Percentiles rank a stretch among this genome's conserved stretches.
phyloP scores from a whole-genome alignment of 2,329 filamentous ascomycete species.

The Xylariaceae sp. region DNA sequence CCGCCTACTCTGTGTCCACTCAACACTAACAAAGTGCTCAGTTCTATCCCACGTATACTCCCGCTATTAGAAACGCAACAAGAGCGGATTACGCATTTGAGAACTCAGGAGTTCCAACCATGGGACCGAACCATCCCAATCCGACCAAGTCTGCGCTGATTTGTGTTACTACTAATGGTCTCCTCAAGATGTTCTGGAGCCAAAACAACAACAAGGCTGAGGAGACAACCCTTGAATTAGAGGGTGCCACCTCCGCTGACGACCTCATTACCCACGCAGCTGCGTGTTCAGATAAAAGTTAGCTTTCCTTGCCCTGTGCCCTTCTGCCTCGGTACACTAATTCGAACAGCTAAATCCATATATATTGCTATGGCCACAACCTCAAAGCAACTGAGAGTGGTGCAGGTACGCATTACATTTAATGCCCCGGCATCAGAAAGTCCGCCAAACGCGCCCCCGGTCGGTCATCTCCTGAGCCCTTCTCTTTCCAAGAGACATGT shows the following conservation, averaged over 20 bases:
- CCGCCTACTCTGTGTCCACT: background rate
- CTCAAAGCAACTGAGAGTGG: slow-evolving; percentile 68
- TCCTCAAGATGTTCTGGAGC: slow-evolving; percentile 72
- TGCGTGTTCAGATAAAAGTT: slow-evolving; percentile 70
- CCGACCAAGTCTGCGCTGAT: slow-evolving; percentile 69
- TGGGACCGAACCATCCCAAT: slow-evolving; percentile 70
- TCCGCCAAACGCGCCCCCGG: slow-evolving; percentile 45
- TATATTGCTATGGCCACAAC: slow-evolving; percentile 65
- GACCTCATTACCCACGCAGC: slow-evolving; percentile 78
- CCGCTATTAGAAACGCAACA: slow-evolving; percentile 57
- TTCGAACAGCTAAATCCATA: slow-evolving; percentile 41
- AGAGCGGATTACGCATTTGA: slow-evolving; percentile 62
- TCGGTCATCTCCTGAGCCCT: slow-evolving; percentile 46
- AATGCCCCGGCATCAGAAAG: slow-evolving; percentile 55
- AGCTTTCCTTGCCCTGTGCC: slow-evolving; percentile 22
- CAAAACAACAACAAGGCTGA: slow-evolving; percentile 69
- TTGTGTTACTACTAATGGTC: slow-evolving; percentile 69
- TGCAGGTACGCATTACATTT: slow-evolving; percentile 73
- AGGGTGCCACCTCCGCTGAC: slow-evolving; percentile 66
- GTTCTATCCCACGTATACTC: slow-evolving; percentile 52
- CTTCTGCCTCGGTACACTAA: slow-evolving; percentile 7
- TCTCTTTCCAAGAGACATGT: slow-evolving; percentile 53
- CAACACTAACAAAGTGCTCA: slow-evolving; percentile 25
- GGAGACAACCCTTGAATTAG: slow-evolving; percentile 69
- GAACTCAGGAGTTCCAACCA: slow-evolving; percentile 59